Conservation (phyloP, 139 green algal genomes). For the Tetraselmis chui region DNA sequence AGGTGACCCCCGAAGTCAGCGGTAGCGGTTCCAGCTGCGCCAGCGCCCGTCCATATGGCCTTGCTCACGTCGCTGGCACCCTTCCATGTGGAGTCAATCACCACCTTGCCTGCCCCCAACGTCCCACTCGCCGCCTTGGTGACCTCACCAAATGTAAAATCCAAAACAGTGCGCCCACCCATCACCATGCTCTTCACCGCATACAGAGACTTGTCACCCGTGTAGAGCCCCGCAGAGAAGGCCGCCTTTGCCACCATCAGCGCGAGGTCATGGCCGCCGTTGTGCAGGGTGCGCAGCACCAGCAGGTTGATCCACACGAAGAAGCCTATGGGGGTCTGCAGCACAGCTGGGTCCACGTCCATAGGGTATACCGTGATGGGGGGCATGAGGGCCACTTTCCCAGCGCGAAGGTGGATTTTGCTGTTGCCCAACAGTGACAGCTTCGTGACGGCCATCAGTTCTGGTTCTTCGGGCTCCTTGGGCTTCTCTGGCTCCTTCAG, state of each 20-base stretch:
- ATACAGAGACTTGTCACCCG: neutral
- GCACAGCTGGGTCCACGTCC: neutral
- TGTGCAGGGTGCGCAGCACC: neutral
- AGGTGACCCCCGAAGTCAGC: neutral
- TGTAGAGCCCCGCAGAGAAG: neutral
- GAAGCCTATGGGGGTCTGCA: neutral
- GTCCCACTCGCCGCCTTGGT: neutral
- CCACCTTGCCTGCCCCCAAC: neutral
- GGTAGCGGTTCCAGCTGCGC: neutral
- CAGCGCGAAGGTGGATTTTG: neutral
- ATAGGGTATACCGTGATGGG: neutral
- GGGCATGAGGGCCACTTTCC: neutral
- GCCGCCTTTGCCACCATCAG: neutral
- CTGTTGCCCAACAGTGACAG: neutral
- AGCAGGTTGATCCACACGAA: neutral
- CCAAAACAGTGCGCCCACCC: neutral
- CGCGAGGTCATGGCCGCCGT: neutral
- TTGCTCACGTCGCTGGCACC: neutral
- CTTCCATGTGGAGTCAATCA: neutral
- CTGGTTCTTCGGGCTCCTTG: neutral
- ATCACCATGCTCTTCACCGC: neutral
- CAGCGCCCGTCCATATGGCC: neutral
- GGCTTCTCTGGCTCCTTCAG: neutral
- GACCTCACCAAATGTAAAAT: neutral
- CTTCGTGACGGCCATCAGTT: neutral